These are phyloP conservation scores for Meira nashicola DNA, from an alignment of 1,284 basidiomycete species.

Conservation along the genomic window DNA sequence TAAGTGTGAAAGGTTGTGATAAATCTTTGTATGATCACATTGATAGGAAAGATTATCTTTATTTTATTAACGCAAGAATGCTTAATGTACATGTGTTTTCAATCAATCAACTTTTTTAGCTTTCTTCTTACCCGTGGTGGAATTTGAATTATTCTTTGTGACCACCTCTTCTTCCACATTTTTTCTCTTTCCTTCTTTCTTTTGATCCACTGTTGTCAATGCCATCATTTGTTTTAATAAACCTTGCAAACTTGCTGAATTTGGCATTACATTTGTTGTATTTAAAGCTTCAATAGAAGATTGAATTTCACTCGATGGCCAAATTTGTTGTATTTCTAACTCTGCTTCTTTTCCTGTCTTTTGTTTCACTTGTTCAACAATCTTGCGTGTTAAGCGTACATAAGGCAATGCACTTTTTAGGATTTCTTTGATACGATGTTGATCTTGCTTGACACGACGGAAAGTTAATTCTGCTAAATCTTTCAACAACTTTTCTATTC, in stretches of 20 bases:
- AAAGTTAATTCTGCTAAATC: neutral
- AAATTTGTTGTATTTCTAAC: neutral
- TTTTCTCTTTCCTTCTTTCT: constrained; percentile 11
- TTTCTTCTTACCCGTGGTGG: constrained; percentile 21
- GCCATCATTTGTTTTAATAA: constrained; percentile 59
- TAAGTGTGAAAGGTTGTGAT: too few relatives aligned
- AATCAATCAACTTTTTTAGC: constrained; percentile 5
- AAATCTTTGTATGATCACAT: too few relatives aligned
- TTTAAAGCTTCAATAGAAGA: constrained; percentile 47
- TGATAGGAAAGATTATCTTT: too few relatives aligned
- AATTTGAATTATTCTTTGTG: neutral
- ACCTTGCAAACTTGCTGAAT: constrained; percentile 20
- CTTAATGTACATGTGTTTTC: neutral
- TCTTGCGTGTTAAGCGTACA: neutral
- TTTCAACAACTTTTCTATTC: too few relatives aligned
- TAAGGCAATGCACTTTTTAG: neutral
- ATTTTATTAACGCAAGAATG: too few relatives aligned
- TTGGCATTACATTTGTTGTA: neutral
- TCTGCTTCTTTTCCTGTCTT: neutral
- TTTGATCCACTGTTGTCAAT: constrained; percentile 26
- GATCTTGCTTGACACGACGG: neutral
- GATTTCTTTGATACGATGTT: neutral
- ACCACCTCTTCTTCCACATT: constrained; percentile 10
- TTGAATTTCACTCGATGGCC: constrained; percentile 36
- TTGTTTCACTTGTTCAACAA: neutral